phyloP scores from a whole-genome alignment of 164 flowering plant genomes.

The Stephania japonica region DNA sequence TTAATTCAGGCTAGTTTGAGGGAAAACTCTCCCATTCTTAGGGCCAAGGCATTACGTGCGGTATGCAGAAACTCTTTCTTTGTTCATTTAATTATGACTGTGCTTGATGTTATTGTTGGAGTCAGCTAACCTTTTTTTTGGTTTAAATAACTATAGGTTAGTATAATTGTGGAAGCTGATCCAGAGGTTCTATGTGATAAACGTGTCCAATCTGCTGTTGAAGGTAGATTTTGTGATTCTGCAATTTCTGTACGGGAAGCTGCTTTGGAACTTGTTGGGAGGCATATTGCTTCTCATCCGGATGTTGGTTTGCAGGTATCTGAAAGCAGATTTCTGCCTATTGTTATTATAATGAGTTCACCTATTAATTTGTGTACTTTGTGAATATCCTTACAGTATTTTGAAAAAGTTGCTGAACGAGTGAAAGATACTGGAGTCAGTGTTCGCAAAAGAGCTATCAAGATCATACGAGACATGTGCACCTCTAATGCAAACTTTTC shows the following conservation, averaged over 20 bases:
- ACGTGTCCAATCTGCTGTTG: conserved; percentile 91
- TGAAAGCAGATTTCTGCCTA: conserved; percentile 2
- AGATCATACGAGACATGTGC: conserved; percentile 94
- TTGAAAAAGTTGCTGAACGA: conserved; percentile 93
- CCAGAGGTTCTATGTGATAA: conserved; percentile 88
- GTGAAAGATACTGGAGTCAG: conserved; percentile 97
- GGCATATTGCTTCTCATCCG: conserved; percentile 98
- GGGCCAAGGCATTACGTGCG: conserved; percentile 92
- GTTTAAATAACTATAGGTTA: conserved; percentile 50
- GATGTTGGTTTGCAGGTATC: conserved; percentile 92
- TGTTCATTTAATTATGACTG: background rate
- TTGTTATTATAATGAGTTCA: background rate
- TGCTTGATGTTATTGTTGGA: background rate
- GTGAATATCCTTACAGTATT: conserved; percentile 49
- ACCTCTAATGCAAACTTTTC: conserved; percentile 67
- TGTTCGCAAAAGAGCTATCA: conserved; percentile 96
- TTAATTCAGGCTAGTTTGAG: conserved; percentile 69
- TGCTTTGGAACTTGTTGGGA: conserved; percentile 94
- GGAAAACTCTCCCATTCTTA: conserved; percentile 82
- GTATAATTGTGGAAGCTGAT: conserved; percentile 93
- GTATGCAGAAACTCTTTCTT: conserved; percentile 35
- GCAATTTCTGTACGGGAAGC: conserved; percentile 97
- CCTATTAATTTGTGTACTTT: background rate
- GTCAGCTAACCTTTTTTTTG: background rate
- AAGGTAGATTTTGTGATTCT: conserved; percentile 95